A percentile compares a stretch with the other conserved stretches of the same genome.
These are phyloP conservation scores for Colletotrichum sp. DNA, from an alignment of 2,329 filamentous ascomycete species.

Conservation along the genomic window DNA sequence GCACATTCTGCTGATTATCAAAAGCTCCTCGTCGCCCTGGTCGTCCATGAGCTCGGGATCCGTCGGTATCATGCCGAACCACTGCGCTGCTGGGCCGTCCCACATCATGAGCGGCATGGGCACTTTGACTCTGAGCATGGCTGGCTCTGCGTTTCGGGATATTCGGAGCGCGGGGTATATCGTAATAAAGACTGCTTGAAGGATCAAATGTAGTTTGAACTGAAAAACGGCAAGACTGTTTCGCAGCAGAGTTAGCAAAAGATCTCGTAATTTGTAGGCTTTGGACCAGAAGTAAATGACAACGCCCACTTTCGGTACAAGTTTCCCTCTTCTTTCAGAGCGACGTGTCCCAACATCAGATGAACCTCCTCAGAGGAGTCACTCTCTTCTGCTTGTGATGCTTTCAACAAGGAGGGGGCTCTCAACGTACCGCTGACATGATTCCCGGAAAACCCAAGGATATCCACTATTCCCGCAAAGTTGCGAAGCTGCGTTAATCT, in stretches of 20 bases:
- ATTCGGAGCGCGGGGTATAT: constrained; percentile 2
- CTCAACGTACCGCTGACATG: neutral
- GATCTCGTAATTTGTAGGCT: too few relatives aligned
- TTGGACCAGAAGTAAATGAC: neutral
- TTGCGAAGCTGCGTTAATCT: neutral
- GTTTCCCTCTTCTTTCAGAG: neutral
- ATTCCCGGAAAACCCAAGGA: constrained; percentile 3
- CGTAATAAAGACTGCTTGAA: constrained; percentile 13
- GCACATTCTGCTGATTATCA: constrained; percentile 6
- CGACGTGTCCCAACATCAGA: neutral
- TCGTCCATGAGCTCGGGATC: neutral
- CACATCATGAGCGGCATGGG: constrained; percentile 2
- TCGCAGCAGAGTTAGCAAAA: neutral
- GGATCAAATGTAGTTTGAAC: constrained; percentile 11
- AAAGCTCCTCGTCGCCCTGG: neutral
- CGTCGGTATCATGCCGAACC: neutral
- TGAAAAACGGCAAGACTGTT: constrained; percentile 11
- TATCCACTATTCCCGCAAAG: neutral
- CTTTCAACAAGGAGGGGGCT: neutral
- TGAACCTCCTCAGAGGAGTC: neutral
- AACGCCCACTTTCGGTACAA: neutral
- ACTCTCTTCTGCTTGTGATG: neutral
- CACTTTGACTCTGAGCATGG: neutral
- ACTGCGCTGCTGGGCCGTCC: neutral
- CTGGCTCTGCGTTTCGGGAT: constrained; percentile 3